Conservation (phyloP, 2,329 filamentous ascomycete genomes). For the Lachnum nothofagi region DNA sequence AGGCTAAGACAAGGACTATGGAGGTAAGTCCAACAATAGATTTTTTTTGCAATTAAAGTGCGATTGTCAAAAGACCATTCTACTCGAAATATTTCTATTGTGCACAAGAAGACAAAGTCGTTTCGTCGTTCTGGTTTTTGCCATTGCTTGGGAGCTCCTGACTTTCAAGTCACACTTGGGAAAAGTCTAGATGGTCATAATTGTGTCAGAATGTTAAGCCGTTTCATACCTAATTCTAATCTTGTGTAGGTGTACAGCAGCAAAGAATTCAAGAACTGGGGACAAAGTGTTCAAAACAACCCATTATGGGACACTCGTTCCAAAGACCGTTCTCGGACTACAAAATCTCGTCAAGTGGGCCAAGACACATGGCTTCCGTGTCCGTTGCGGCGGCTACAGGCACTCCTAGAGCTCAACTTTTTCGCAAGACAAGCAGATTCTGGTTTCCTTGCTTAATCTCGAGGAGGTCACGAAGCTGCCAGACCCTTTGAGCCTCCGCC, state of each 20-base stretch:
- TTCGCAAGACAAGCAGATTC: constrained; percentile 37
- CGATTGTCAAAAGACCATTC: too few relatives aligned
- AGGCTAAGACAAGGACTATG: constrained; percentile 29
- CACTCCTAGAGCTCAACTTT: constrained; percentile 42
- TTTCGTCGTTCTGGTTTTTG: too few relatives aligned
- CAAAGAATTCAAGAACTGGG: constrained; percentile 40
- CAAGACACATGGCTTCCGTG: constrained; percentile 32
- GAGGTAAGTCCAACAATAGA: constrained; percentile 27
- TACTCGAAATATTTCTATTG: too few relatives aligned
- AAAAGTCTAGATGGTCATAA: too few relatives aligned
- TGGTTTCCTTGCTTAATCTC: constrained; percentile 41
- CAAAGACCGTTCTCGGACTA: constrained; percentile 38
- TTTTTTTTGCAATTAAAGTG: not conserved
- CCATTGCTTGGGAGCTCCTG: too few relatives aligned
- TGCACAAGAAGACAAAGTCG: too few relatives aligned
- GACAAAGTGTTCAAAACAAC: constrained; percentile 36
- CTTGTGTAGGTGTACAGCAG: constrained; percentile 28
- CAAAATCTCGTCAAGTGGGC: constrained; percentile 39
- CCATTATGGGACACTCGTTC: constrained; percentile 40
- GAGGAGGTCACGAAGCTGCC: constrained; percentile 36
- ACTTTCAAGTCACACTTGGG: too few relatives aligned
- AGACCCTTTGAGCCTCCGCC: constrained; percentile 32
- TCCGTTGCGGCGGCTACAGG: constrained; percentile 40
- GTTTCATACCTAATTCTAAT: not conserved
- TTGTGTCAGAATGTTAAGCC: too few relatives aligned